Evolutionary conservation across 257 asterid species (phyloP), one percentile per base, ranked within the genome.

Genomic region (Lantana camara): DNA sequence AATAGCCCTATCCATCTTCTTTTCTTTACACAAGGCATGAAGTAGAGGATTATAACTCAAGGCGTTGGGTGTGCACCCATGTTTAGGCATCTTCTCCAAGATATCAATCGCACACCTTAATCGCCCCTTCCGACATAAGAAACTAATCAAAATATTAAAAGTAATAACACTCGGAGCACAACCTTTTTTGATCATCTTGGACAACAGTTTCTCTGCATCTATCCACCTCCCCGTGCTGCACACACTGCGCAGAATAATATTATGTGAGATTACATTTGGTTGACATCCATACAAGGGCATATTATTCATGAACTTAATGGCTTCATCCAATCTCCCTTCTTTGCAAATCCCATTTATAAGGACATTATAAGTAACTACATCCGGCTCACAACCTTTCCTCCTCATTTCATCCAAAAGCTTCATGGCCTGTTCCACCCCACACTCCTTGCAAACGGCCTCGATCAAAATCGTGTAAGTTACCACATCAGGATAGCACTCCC

Each of bases 151-250:
- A 60, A 91, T 91, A 63, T 91, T 91, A 56, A 88, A 91, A 0
- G 96, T 91, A 24, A 88, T 95, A 14, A 91, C 95, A 49, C 95
- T 91, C 0, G 98, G 98, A 0, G 89, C 75, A 77, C 91, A 82
- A 0, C 94, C 94, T 73, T 84, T 88, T 23, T 81, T 75, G 65
- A 83, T 75, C 98, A 91, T 91, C 64, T 91, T 95, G 0, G 83
- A 63, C 56, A 91, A 69, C 42, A 91, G 79, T 24, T 78, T 88
- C 88, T 88, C 95, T 0, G 94, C 96, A 69, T 91, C 98, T 91
- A 80, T 80, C 98, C 98, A 91, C 78, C 88, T 84, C 34, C 95
- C 96, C 0, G 85, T 66, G 64, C 91, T 82, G 71, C 98, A 91
- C 96, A 91, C 80, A 57, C 96, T 86, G 19, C 95, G 93, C 77